These are phyloP conservation scores for Spiraea crenata DNA, from an alignment of 331 rosid species.

Conservation along the genomic window DNA sequence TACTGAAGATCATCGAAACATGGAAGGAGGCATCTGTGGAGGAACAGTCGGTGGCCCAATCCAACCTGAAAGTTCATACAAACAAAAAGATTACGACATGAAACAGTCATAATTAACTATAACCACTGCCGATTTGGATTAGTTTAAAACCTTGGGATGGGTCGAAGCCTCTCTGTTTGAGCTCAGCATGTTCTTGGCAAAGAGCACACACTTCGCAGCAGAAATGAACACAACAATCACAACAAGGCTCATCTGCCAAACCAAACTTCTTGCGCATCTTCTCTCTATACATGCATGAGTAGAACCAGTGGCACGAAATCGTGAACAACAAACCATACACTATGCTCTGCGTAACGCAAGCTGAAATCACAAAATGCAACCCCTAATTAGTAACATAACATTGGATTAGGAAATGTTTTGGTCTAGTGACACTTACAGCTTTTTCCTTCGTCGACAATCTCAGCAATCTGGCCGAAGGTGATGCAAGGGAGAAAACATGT, in stretches of 20 bases:
- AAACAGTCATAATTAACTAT: no score
- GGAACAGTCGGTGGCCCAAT: conserved; percentile 37
- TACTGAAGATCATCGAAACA: conserved; percentile 25
- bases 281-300: conserved; percentile 42
- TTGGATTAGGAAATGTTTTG: background rate
- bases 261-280: conserved; percentile 37
- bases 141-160: conserved; percentile 34
- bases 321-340: conserved; percentile 35
- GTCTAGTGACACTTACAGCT: conserved; percentile 33
- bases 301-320: conserved; percentile 42
- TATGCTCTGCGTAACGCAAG: conserved; percentile 41
- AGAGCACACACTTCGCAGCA: conserved; percentile 46
- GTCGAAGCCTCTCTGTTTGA: conserved; percentile 44
- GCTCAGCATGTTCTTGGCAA: conserved; percentile 55
- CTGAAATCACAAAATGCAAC: conserved; percentile 15
- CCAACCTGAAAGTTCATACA: conserved; percentile 34
- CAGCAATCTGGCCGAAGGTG: conserved; percentile 30
- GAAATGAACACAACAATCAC: conserved; percentile 48
- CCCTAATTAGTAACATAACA: no score
- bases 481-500: conserved; percentile 28
- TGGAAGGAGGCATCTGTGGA: conserved; percentile 35
- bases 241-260: conserved; percentile 45
- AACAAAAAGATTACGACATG: background rate
- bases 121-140: background rate
- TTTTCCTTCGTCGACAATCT: conserved; percentile 46